A percentile compares a stretch with the other conserved stretches of the same genome.
These are phyloP conservation scores for Rhodotorula kratochvilovae DNA, from an alignment of 768 basidiomycete genomes.

Conservation along the genomic window DNA sequence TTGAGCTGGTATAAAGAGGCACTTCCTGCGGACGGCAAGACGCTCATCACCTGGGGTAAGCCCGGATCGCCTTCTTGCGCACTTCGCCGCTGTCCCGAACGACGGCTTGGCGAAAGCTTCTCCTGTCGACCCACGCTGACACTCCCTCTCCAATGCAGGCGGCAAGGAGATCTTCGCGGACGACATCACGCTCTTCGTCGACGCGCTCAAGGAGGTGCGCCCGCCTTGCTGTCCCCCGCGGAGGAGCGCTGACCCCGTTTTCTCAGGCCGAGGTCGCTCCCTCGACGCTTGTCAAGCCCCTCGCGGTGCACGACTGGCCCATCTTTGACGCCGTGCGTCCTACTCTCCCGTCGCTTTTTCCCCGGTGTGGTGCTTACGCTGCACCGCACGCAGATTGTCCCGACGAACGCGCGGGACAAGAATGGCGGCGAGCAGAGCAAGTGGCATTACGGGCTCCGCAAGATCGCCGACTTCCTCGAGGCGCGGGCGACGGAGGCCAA, in stretches of 20 bases:
- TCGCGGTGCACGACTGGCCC: constrained; percentile 17
- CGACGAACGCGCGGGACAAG: not conserved
- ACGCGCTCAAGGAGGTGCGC: constrained; percentile 5
- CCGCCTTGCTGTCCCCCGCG: no score
- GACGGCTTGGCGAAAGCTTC: no score
- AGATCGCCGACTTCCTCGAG: not conserved
- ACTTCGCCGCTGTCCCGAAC: no score
- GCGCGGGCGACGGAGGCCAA: not conserved
- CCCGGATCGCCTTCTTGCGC: no score
- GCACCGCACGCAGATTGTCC: not conserved
- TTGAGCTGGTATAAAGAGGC: constrained; percentile 27
- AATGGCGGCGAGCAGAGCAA: constrained; percentile 3
- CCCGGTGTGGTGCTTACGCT: not conserved
- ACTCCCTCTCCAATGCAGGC: not conserved
- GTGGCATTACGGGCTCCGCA: not conserved
- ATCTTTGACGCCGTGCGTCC: constrained; percentile 1
- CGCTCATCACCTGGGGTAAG: constrained; percentile 32
- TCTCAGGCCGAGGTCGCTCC: constrained; percentile 14
- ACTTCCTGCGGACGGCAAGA: constrained; percentile 8
- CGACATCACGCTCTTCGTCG: constrained; percentile 18
- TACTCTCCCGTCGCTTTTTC: not conserved
- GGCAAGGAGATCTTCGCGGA: constrained; percentile 34
- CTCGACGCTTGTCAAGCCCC: not conserved
- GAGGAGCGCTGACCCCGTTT: not conserved
- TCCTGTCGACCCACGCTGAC: no score